Percentiles rank a stretch among this genome's conserved stretches.
Evolutionary conservation across 1,139 yeast genomes (phyloP).

Genomic region (Keqinozyma sinolaborantium): DNA sequence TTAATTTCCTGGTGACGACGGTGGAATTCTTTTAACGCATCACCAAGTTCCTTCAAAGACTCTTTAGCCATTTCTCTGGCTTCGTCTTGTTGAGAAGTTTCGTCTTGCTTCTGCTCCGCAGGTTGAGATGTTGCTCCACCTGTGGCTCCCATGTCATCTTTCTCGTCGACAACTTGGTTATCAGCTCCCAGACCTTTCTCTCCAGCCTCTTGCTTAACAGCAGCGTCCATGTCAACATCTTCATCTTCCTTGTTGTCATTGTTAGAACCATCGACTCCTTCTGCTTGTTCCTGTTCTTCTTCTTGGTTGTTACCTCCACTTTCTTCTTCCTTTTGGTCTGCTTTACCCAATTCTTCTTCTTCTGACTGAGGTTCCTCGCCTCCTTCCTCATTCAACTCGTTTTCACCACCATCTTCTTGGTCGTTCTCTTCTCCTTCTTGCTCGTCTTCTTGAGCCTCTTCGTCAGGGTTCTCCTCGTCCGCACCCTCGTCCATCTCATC

Average conservation of each 20-base stretch:
- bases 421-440: constrained; percentile 17
- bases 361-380: constrained; percentile 13
- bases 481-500: constrained; percentile 20
- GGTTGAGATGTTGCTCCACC: constrained; percentile 57
- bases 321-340: constrained; percentile 15
- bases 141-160: constrained; percentile 65
- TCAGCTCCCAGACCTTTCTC: constrained; percentile 77
- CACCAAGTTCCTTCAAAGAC: constrained; percentile 84
- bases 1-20: constrained; percentile 85
- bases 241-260: constrained; percentile 49
- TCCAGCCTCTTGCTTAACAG: constrained; percentile 72
- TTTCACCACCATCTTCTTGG: constrained; percentile 15
- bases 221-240: constrained; percentile 56
- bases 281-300: constrained; percentile 25
- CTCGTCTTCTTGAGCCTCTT: constrained; percentile 18
- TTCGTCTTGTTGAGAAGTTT: constrained; percentile 42
- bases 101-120: constrained; percentile 29
- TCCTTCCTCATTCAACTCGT: constrained; percentile 10
- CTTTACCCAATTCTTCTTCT: constrained; percentile 8
- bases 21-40: constrained; percentile 85
- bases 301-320: constrained; percentile 23
- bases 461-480: constrained; percentile 24
- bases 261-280: constrained; percentile 47
- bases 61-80: constrained; percentile 76
- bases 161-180: constrained; percentile 61